Evolutionary conservation across 2,329 filamentous ascomycete species (phyloP).

Genomic region (Ophiostoma sp.): DNA sequence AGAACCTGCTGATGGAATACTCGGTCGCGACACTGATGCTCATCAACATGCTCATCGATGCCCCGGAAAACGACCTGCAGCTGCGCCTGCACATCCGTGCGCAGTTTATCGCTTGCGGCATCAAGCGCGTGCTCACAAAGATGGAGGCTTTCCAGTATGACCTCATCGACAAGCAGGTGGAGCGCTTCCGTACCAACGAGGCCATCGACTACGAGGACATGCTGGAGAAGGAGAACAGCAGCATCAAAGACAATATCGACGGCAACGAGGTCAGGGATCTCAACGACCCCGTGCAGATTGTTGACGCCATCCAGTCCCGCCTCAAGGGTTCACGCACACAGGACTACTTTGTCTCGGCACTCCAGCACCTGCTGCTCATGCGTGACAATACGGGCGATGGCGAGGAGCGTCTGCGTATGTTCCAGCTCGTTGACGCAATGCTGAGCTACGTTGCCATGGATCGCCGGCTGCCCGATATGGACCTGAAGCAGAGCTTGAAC

Average conservation of each 20-base stretch:
- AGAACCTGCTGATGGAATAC: conserved; percentile 98
- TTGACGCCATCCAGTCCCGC: conserved; percentile 83
- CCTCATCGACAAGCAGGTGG: conserved; percentile 95
- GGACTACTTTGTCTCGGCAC: conserved; percentile 91
- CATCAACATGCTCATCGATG: conserved; percentile 94
- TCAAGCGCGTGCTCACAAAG: conserved; percentile 89
- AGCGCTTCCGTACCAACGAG: conserved; percentile 87
- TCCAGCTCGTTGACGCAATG: conserved; percentile 98
- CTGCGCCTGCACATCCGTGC: conserved; percentile 89
- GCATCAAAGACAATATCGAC: conserved; percentile 81
- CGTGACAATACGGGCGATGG: conserved; percentile 68
- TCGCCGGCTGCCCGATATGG: conserved; percentile 87
- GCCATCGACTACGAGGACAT: conserved; percentile 98
- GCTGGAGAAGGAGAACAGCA: conserved; percentile 83
- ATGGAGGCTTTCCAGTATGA: conserved; percentile 99
- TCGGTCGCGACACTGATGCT: conserved; percentile 90
- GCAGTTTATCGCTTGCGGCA: conserved; percentile 91
- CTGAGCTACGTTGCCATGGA: conserved; percentile 99
- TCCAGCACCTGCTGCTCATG: conserved; percentile 92
- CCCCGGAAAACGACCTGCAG: conserved; percentile 81
- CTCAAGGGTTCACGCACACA: conserved; percentile 78
- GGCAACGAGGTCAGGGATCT: conserved; percentile 78
- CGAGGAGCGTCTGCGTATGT: conserved; percentile 89
- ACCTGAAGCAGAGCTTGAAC: conserved; percentile 94
- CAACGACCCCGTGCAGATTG: conserved; percentile 87